phyloP scores from a whole-genome alignment of 164 flowering plant species.

The Berberis thunbergii region DNA sequence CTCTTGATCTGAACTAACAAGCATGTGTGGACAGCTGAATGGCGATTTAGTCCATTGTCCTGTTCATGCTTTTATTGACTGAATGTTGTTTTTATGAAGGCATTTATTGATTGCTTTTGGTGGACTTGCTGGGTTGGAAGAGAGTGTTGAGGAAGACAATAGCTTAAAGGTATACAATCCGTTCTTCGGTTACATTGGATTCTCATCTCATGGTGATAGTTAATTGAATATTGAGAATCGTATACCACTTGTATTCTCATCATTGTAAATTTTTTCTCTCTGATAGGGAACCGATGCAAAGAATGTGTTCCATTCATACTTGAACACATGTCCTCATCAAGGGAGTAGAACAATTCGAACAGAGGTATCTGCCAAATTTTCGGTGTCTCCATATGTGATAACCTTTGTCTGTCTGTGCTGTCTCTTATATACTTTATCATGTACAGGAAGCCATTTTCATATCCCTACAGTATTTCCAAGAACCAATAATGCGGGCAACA shows the following conservation, averaged over 20 bases:
- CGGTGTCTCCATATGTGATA: neutral
- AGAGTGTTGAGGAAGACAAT: slow-evolving; percentile 74
- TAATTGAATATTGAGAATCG: neutral
- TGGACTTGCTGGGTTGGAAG: slow-evolving; percentile 97
- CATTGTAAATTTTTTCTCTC: slow-evolving; percentile 1
- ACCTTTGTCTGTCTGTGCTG: neutral
- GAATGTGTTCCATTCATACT: slow-evolving; percentile 45
- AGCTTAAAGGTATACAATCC: slow-evolving; percentile 45
- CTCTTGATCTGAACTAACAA: too few species aligned
- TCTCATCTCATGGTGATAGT: neutral
- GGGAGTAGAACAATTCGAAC: slow-evolving; percentile 92
- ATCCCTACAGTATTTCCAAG: slow-evolving; percentile 84
- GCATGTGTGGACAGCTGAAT: neutral
- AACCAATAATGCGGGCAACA: slow-evolving; percentile 51
- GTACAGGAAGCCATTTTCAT: slow-evolving; percentile 74
- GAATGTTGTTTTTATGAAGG: slow-evolving; percentile 25
- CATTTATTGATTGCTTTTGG: slow-evolving; percentile 95
- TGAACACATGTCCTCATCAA: slow-evolving; percentile 81
- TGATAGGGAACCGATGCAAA: slow-evolving; percentile 49
- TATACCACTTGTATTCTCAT: neutral
- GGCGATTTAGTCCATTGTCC: neutral
- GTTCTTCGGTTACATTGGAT: neutral
- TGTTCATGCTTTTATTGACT: neutral
- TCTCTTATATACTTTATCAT: neutral
- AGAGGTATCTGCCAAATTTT: slow-evolving; percentile 38